These are phyloP conservation scores for Lablab purpureus DNA, from an alignment of 306 rosid species.

Conservation along the genomic window DNA sequence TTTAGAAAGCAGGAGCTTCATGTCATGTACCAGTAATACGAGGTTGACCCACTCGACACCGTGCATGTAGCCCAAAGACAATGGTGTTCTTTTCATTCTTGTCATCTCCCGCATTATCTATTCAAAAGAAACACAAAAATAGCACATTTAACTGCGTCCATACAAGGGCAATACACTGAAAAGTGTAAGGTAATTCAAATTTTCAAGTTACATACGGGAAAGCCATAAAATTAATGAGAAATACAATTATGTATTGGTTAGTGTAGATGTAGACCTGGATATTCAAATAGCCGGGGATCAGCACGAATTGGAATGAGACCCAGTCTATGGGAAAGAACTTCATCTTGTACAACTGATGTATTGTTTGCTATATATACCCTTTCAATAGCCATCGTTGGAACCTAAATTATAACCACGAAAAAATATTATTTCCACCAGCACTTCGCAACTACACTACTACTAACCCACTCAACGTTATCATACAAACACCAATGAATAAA, in stretches of 20 bases:
- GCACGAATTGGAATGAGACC: constrained; percentile 87
- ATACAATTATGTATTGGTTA: constrained; percentile 5
- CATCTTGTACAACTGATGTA: constrained; percentile 88
- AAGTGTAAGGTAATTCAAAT: constrained; percentile 17
- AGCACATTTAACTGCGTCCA: constrained; percentile 29
- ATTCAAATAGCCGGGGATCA: constrained; percentile 92
- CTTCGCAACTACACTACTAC: not conserved
- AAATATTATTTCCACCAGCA: constrained; percentile 28
- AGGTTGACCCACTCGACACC: constrained; percentile 52
- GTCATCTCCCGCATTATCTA: constrained; percentile 66
- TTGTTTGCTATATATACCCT: constrained; percentile 85
- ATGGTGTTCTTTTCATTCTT: constrained; percentile 85
- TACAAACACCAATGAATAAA: constrained; percentile 30
- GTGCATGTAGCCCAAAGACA: constrained; percentile 81
- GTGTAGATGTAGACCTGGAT: constrained; percentile 67
- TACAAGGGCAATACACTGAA: constrained; percentile 2
- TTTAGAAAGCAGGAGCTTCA: constrained; percentile 15
- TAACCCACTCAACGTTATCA: constrained; percentile 17
- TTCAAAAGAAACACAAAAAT: constrained; percentile 6
- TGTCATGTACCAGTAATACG: constrained; percentile 69
- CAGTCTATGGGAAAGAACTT: constrained; percentile 95
- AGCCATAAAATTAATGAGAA: constrained; percentile 18
- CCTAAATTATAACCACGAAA: constrained; percentile 53
- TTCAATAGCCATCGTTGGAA: constrained; percentile 99
- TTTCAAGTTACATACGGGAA: constrained; percentile 30